Evolutionary conservation across 441 rosid genomes (phyloP).

Genomic region (Gossypium lobatum): DNA sequence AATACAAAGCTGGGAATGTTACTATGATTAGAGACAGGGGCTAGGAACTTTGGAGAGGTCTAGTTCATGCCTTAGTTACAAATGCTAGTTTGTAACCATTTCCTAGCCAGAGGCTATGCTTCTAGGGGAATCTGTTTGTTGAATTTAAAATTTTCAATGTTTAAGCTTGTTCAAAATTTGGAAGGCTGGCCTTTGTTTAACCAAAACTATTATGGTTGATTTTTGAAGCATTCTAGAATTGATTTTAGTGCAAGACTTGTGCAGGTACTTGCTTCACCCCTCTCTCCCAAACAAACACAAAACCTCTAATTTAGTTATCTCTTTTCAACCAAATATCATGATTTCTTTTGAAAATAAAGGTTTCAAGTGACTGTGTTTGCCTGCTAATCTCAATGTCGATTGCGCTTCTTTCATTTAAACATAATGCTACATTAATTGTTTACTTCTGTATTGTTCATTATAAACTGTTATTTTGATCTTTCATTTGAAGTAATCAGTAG

Average conservation of each 20-base stretch:
- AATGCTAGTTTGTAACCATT: neutral
- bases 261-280: neutral
- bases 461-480: neutral
- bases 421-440: neutral
- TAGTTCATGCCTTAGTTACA: neutral
- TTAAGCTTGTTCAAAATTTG: neutral
- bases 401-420: neutral
- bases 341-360: neutral
- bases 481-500: neutral
- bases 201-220: neutral
- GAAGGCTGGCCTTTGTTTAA: too few relatives aligned
- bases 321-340: neutral
- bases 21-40: neutral
- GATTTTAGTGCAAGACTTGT: neutral
- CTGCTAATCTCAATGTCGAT: neutral
- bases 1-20: neutral
- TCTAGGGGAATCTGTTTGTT: neutral
- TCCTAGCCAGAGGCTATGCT: neutral
- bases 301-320: neutral
- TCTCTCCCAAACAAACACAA: neutral
- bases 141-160: neutral
- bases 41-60: neutral
- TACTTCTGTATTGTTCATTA: neutral
- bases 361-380: neutral
- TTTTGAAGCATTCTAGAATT: neutral